These are phyloP conservation scores for Dactylonectria estremocensis DNA, from an alignment of 2,329 filamentous ascomycete species.

Conservation along the genomic window DNA sequence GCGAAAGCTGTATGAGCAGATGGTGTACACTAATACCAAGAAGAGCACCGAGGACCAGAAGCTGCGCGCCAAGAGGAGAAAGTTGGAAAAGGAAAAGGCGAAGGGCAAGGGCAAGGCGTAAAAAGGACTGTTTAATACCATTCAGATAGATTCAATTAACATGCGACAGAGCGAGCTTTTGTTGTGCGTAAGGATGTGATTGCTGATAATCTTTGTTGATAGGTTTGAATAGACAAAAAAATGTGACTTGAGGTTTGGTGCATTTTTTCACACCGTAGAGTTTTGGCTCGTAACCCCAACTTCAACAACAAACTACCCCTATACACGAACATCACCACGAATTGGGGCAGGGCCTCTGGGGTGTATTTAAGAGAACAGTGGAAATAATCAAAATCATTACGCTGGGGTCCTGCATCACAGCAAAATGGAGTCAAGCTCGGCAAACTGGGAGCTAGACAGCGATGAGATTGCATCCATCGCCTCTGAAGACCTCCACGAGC, in stretches of 20 bases:
- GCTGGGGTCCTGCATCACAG: background rate
- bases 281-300: slow-evolving; percentile 35
- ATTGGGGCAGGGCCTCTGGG: too few species aligned
- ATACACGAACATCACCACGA: background rate
- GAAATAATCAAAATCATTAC: background rate
- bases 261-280: slow-evolving; percentile 12
- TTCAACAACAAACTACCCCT: slow-evolving; percentile 25
- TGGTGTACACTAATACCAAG: slow-evolving; percentile 95
- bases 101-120: slow-evolving; percentile 57
- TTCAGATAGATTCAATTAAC: slow-evolving; percentile 48
- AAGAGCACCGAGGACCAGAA: slow-evolving; percentile 91
- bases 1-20: slow-evolving; percentile 97
- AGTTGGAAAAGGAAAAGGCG: slow-evolving; percentile 79
- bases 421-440: slow-evolving; percentile 43
- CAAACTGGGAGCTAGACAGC: slow-evolving; percentile 61
- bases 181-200: slow-evolving; percentile 11
- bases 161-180: slow-evolving; percentile 42
- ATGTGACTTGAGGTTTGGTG: background rate
- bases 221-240: background rate
- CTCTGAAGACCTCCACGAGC: slow-evolving; percentile 62
- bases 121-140: slow-evolving; percentile 49
- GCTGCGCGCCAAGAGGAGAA: slow-evolving; percentile 90
- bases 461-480: slow-evolving; percentile 63
- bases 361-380: background rate
- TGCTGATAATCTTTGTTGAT: background rate